Evolutionary conservation across 345 rosid species (phyloP).

Genomic region (Eucalyptus shirleyi): DNA sequence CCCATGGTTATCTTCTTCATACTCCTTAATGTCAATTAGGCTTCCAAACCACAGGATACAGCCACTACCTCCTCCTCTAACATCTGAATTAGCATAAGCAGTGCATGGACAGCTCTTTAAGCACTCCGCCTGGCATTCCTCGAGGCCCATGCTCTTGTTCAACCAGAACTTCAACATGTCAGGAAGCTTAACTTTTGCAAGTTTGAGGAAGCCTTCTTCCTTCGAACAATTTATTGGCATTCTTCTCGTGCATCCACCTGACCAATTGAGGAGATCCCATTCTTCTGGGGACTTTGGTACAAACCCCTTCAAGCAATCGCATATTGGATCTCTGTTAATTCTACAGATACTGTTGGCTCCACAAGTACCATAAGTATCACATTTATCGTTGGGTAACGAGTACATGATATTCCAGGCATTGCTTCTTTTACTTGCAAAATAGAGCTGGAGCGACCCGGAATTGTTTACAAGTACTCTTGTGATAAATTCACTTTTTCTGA

Average conservation of each 20-base stretch:
- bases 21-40: too few species aligned
- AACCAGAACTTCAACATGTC: too few species aligned
- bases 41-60: too few species aligned
- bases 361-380: neutral
- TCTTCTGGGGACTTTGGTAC: constrained; percentile 4
- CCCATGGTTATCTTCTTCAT: too few species aligned
- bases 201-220: too few species aligned
- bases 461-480: neutral
- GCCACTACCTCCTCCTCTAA: too few species aligned
- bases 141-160: too few species aligned
- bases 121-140: too few species aligned
- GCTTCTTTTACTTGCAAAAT: neutral
- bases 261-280: constrained; percentile 10
- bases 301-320: constrained; percentile 24
- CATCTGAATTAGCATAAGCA: too few species aligned
- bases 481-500: neutral
- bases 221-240: too few species aligned
- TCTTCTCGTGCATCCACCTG: neutral
- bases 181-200: too few species aligned
- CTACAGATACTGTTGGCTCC: neutral
- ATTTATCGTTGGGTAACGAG: neutral
- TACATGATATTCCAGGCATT: neutral
- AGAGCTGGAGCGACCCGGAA: neutral
- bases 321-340: neutral
- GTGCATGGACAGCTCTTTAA: too few species aligned